Base-by-base conservation (phyloP, 148 eudicot genomes). In the Cornus suecica region DNA sequence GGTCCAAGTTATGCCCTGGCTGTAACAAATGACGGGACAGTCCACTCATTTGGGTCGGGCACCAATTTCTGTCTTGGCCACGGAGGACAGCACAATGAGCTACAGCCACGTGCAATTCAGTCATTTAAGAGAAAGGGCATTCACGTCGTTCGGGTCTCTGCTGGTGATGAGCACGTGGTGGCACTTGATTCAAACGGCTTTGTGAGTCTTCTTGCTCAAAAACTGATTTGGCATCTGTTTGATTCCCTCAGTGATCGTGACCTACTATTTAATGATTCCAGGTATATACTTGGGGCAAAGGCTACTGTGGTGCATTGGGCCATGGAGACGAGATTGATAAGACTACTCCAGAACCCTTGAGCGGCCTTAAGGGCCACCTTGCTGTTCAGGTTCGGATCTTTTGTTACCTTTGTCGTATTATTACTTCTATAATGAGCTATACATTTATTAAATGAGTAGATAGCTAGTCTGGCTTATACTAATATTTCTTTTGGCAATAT, bases 201-300 rank as follows among this genome's bases (percentile, higher is more conserved):
- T 83, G 97, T 91, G 80, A 87, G 91, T 80, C 74, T 68, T 32
- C 58, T 63, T 13, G 14, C 56, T 65, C 10, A 52, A 29, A 34
- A 71, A 66, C n/a, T 29, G 29, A 2, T 26, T 20, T 23, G 10
- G 23, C 27, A 56, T 45, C 31, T 11, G 26, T 42, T 23, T 75
- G 9, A 30, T 0, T 69, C 8, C 52, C 70, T 74, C 26, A 52
- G 60, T 32, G 23, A n/a, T 71, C 60, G 58, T 32, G 10, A 18
- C 11, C 1, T 30, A 42, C 58, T 60, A 13, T 45, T 37, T 79
- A 51, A 14, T 42, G 66, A 68, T 56, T 79, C n/a, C 77, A 95
- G 99, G 99, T 92, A 37, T 88, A 91, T 86, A 92, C 99, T 31
- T 95, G 99, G 99, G 99, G 99, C 54, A 95, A 95, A 82, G 99